A percentile compares a stretch with the other conserved stretches of the same genome.
phyloP scores from a whole-genome alignment of 495 filamentous ascomycete species.

The Penicillium cataractarum region DNA sequence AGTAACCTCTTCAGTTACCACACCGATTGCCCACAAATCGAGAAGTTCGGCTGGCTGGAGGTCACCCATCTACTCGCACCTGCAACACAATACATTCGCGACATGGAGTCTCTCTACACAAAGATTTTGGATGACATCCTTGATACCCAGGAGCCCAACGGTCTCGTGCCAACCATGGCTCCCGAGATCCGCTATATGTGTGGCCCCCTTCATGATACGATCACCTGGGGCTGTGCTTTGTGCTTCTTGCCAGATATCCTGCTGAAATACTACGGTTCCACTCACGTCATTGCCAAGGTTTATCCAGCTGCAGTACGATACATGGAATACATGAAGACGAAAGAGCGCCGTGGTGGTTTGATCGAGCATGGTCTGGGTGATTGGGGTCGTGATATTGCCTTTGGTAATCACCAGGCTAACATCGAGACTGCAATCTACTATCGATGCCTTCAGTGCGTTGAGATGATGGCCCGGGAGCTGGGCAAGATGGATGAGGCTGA shows the following conservation, averaged over 20 bases:
- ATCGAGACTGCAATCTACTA: slow-evolving; percentile 39
- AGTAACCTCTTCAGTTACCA: slow-evolving; percentile 39
- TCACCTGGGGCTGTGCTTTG: slow-evolving; percentile 36
- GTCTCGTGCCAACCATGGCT: slow-evolving; percentile 35
- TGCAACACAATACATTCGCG: slow-evolving; percentile 36
- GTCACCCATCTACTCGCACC: slow-evolving; percentile 34
- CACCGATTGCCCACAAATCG: slow-evolving; percentile 38
- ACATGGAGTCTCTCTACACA: slow-evolving; percentile 34
- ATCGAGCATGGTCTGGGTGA: slow-evolving; percentile 36
- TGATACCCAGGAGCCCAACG: slow-evolving; percentile 32
- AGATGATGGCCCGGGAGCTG: slow-evolving; percentile 33
- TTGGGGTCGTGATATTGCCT: slow-evolving; percentile 36
- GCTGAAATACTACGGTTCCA: slow-evolving; percentile 31
- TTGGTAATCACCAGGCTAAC: slow-evolving; percentile 37
- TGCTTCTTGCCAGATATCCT: slow-evolving; percentile 32
- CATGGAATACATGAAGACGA: slow-evolving; percentile 35
- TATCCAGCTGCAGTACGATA: slow-evolving; percentile 31
- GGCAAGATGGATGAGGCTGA: slow-evolving; percentile 22
- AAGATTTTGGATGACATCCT: slow-evolving; percentile 38
- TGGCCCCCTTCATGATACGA: slow-evolving; percentile 36
- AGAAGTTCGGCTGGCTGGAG: slow-evolving; percentile 39
- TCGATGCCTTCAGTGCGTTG: slow-evolving; percentile 30
- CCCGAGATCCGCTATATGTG: slow-evolving; percentile 38
- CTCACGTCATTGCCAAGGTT: slow-evolving; percentile 27
- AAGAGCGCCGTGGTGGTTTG: slow-evolving; percentile 31